These are phyloP conservation scores for Schizopora paradoxa DNA, from an alignment of 1,284 basidiomycete species.

Conservation along the genomic window DNA sequence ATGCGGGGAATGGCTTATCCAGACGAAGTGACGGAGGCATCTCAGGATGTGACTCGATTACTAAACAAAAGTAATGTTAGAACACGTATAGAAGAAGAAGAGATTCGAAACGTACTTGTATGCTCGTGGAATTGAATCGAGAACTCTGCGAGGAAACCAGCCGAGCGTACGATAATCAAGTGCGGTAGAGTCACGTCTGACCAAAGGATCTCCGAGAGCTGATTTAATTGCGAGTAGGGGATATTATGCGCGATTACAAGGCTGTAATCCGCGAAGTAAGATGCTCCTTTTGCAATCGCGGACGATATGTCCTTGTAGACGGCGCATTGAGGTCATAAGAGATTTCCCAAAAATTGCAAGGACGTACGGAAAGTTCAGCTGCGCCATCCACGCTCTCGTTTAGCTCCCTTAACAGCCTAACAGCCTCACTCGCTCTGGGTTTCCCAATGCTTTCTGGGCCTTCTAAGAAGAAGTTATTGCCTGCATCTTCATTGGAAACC, in stretches of 20 bases:
- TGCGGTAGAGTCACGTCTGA: conserved; percentile 50
- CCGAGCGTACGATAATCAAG: conserved; percentile 73
- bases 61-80: conserved; percentile 33
- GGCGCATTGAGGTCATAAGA: background rate
- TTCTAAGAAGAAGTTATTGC: conserved; percentile 95
- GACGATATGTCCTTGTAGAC: conserved; percentile 41
- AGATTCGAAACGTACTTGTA: conserved; percentile 49
- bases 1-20: conserved; percentile 81
- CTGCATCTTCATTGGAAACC: conserved; percentile 74
- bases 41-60: conserved; percentile 93
- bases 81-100: conserved; percentile 5
- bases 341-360: background rate
- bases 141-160: conserved; percentile 87
- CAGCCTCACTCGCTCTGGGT: conserved; percentile 75
- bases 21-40: conserved; percentile 80
- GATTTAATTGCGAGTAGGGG: conserved; percentile 46
- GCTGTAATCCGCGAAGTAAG: conserved; percentile 55
- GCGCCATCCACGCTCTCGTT: conserved; percentile 81
- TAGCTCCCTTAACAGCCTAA: conserved; percentile 76
- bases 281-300: conserved; percentile 50
- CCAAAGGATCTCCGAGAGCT: conserved; percentile 69
- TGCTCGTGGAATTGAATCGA: conserved; percentile 85
- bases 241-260: conserved; percentile 86
- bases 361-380: conserved; percentile 29
- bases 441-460: conserved; percentile 72